Evolutionary conservation across 768 basidiomycete species (phyloP).

Genomic region (Omphalotus guepiniiformis): DNA sequence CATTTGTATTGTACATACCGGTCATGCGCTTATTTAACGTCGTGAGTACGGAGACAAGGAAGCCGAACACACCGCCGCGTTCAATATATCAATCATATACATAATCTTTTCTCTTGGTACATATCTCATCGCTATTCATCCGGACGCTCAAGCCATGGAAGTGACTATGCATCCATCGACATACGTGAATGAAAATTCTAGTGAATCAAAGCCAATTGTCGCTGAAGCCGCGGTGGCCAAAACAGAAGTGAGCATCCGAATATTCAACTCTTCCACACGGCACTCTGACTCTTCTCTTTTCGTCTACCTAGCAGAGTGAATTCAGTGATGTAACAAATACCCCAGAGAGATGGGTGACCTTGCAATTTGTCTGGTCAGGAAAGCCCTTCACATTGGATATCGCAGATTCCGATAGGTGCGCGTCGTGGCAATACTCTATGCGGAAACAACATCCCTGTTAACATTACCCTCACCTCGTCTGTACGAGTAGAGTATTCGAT

Average conservation of each 20-base stretch:
- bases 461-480: slow-evolving; percentile 8
- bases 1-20: too few species aligned
- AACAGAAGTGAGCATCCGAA: background rate
- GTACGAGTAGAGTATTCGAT: slow-evolving; percentile 63
- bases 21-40: too few species aligned
- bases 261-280: too few species aligned
- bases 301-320: background rate
- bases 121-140: too few species aligned
- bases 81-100: too few species aligned
- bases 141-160: slow-evolving; percentile 2
- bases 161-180: slow-evolving; percentile 2
- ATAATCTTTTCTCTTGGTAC: background rate
- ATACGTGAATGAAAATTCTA: background rate
- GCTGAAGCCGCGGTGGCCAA: background rate
- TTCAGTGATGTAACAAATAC: slow-evolving; percentile 1
- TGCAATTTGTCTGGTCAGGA: slow-evolving; percentile 72
- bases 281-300: too few species aligned
- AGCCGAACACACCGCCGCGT: too few species aligned
- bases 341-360: slow-evolving; percentile 50
- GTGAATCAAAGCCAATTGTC: background rate
- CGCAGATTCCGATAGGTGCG: slow-evolving; percentile 74
- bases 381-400: slow-evolving; percentile 61
- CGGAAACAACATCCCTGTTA: background rate
- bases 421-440: slow-evolving; percentile 3
- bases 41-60: too few species aligned